Base-by-base conservation (phyloP, 192 early-diverging fungal genomes). In the Phlyctochytrium bullatum region DNA sequence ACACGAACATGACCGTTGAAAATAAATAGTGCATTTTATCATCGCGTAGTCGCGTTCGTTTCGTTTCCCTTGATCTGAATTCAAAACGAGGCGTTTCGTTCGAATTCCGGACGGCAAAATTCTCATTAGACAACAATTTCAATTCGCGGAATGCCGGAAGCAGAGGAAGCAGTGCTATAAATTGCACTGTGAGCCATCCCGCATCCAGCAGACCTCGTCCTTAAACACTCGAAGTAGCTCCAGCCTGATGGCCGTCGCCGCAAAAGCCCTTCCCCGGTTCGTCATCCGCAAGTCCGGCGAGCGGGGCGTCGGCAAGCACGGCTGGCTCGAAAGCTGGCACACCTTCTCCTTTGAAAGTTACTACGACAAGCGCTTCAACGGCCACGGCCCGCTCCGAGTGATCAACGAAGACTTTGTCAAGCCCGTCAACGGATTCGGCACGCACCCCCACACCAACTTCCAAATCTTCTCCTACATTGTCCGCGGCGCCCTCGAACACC, bases 381-480 rank as follows among this genome's bases (percentile, higher is more conserved):
- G 40, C 6, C 20, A 14, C 20, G 40, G 40, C 40, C 40, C 40
- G 6, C 40, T 47, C 10, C 75, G 73, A 6, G 78, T 80, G 17
- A 56, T 80, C 17, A 80, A 80, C 67, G 78, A 80, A 57, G 78
- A 80, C 67, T 66, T 29, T 4, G 74, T 80, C 16, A 33, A 78
- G 56, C 62, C 77, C 2, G 17, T 3, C 16, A 47, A 27, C 4
- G 78, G 78, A 3, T 80, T 80, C 52, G 77, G 77, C 17, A 73
- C 68, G 2, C 78, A 80, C 65, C 59, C 67, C 4, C 78, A 80
- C 64, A 24, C 25, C 17, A 59, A 73, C 50, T 81, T 58, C 40
- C 73, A 80, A 59, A 80, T 80, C 40, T 77, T 80, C 20, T 66
- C 67, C n/a, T 80, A 80, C 64, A 59, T 80, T 28, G 53, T 82